phyloP scores from a whole-genome alignment of 106 monocot genomes.

The Dioscorea alata region DNA sequence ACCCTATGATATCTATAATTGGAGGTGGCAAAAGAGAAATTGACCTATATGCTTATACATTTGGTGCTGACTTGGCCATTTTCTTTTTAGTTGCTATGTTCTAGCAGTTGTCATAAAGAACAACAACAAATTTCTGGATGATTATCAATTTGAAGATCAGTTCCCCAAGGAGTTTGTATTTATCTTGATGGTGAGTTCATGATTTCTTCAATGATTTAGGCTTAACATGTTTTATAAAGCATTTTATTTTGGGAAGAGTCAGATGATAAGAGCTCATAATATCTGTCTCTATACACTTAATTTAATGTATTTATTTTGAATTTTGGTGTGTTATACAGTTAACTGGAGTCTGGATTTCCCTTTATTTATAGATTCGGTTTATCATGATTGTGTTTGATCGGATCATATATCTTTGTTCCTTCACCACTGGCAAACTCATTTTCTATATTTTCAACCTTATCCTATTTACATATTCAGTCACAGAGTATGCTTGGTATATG shows the following conservation, averaged over 20 bases:
- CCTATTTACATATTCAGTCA: slow-evolving; percentile 90
- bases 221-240: no score
- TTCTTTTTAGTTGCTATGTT: slow-evolving; percentile 94
- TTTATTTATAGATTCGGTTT: slow-evolving; percentile 65
- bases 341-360: not conserved
- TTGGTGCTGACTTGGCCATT: slow-evolving; percentile 94
- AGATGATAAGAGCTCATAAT: no score
- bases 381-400: slow-evolving; percentile 96
- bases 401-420: slow-evolving; percentile 88
- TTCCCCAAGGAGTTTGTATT: slow-evolving; percentile 98
- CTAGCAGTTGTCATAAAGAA: slow-evolving; percentile 93
- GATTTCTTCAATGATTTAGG: not conserved
- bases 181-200: slow-evolving; percentile 71
- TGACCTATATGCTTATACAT: slow-evolving; percentile 91
- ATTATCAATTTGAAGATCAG: slow-evolving; percentile 96
- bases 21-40: slow-evolving; percentile 87
- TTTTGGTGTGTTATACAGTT: not conserved
- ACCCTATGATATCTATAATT: slow-evolving; percentile 81
- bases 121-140: slow-evolving; percentile 88
- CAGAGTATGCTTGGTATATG: slow-evolving; percentile 87
- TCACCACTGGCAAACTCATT: slow-evolving; percentile 64
- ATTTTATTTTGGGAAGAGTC: no score
- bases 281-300: no score
- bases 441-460: slow-evolving; percentile 87
- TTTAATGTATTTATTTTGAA: not conserved